Conservation (phyloP, 1,284 basidiomycete genomes). For the Thecaphora thlaspeos region DNA sequence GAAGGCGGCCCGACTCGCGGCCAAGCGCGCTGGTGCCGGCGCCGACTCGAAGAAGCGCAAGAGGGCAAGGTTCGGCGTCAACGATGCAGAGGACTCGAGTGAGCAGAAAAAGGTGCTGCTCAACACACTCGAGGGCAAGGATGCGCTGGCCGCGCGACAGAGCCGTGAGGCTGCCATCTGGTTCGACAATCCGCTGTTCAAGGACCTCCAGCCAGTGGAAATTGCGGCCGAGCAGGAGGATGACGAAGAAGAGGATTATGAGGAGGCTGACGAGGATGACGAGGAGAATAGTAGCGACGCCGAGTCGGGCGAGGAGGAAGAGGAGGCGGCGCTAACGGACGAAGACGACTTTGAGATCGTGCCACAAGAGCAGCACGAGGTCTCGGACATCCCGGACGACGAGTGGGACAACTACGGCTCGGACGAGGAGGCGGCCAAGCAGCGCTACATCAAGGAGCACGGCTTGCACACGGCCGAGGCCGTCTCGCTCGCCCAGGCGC, state of each 20-base stretch:
- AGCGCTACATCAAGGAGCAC: conserved; percentile 71
- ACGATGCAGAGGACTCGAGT: conserved; percentile 4
- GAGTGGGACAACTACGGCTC: conserved; percentile 77
- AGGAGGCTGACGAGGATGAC: conserved; percentile 53
- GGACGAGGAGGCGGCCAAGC: conserved; percentile 73
- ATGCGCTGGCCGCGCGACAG: conserved; percentile 36
- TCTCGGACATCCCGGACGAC: conserved; percentile 71
- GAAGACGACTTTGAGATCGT: conserved; percentile 53
- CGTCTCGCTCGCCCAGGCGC: conserved; percentile 82
- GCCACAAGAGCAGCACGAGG: conserved; percentile 61
- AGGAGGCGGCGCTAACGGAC: conserved; percentile 24
- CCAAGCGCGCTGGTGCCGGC: conserved; percentile 51
- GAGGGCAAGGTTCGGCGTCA: conserved; percentile 4
- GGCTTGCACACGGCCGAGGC: conserved; percentile 89
- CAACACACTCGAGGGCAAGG: conserved; percentile 30
- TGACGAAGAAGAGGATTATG: conserved; percentile 14
- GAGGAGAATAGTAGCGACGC: conserved; percentile 56
- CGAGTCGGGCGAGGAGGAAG: conserved; percentile 45
- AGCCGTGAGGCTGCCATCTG: conserved; percentile 70
- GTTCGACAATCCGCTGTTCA: conserved; percentile 94
- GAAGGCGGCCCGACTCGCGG: conserved; percentile 48
- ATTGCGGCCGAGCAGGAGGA: conserved; percentile 59
- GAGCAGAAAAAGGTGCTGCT: conserved; percentile 34
- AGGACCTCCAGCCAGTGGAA: conserved; percentile 67
- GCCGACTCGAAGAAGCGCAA: conserved; percentile 37